Evolutionary conservation across 1,284 basidiomycete species (phyloP), one percentile per base, ranked within the genome.

Genomic region (Sanguinoderma infundibulare): DNA sequence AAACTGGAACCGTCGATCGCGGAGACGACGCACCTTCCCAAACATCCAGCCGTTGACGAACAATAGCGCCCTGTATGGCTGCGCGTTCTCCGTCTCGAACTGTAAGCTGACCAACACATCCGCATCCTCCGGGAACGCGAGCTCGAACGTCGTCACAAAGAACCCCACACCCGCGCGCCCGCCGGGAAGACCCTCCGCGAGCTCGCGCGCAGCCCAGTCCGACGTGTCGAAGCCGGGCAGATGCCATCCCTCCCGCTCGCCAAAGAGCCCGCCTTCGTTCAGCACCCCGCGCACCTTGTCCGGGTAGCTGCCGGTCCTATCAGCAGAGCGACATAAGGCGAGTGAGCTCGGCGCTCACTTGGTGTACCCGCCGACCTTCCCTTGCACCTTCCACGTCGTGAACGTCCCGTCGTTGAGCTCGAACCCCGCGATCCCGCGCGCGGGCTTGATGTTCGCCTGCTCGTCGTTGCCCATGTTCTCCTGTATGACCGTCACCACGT

Each of bases 11-110:
- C 15, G 1, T 2, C 20, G 5, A 5, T 12, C 46, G 46, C 17
- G 10, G 15, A 9, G 17, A 9, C 49, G 49, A 66, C 81, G 53
- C 66, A 86, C 90, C 90, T 92, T 92, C 10, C 92, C 91, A 83
- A 91, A 91, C 82, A 89, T 87, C 92, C 92, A 94, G 22, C 91
- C 92, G 68, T 94, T 94, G 26, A 94, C 88, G 64, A 89, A 94
- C 52, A 94, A 65, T 44, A 85, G 78, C 3, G 88, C 89, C 28
- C 92, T 82, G 69, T 92, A 94, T 22, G 88, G 80, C 61, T 88
- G 80, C 2, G 49, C 51, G 57, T 58, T 51, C 55, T 22, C 40
- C 42, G 7, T 40, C 60, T 57, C 83, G 69, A 93, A 93, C 1
- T 80, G 84, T 71, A 93, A 91, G 26, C 86, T 89, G 67, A 92